Percentiles rank a stretch among this genome's conserved stretches.
Conservation (phyloP, 495 filamentous ascomycete species). For the Rhypophila decipiens region DNA sequence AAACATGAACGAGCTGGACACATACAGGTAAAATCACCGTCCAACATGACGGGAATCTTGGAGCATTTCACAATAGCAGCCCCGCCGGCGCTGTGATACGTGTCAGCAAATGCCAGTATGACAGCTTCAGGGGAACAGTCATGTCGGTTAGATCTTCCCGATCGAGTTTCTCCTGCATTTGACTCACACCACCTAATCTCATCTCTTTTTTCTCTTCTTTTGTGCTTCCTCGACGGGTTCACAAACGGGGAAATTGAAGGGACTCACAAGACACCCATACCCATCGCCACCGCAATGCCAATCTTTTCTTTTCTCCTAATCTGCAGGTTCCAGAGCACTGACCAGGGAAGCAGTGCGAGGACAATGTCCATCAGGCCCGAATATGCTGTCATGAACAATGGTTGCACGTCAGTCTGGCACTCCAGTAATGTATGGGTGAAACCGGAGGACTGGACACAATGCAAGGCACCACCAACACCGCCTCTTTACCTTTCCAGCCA, state of each 20-base stretch:
- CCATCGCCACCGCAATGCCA: slow-evolving; percentile 33
- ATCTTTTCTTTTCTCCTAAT: slow-evolving; percentile 32
- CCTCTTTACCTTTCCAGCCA: no score
- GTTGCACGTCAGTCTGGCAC: background rate
- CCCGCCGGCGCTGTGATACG: slow-evolving; percentile 17
- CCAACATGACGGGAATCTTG: slow-evolving; percentile 14
- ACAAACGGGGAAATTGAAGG: no score
- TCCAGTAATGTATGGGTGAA: no score
- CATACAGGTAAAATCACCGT: slow-evolving; percentile 20
- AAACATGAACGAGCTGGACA: background rate
- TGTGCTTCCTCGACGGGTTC: no score
- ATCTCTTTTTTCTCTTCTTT: no score
- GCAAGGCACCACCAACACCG: no score
- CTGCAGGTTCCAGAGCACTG: slow-evolving; percentile 24
- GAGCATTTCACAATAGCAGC: slow-evolving; percentile 25
- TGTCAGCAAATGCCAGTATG: background rate
- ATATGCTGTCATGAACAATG: slow-evolving; percentile 13
- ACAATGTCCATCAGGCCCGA: slow-evolving; percentile 31
- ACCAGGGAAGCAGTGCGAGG: slow-evolving; percentile 30
- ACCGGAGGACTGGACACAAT: no score
- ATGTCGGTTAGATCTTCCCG: background rate
- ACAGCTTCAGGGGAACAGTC: background rate
- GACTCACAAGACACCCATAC: slow-evolving; percentile 34
- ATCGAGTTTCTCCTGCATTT: background rate
- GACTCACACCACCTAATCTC: no score